Conservation (phyloP, 108 stramenopile genomes). For the Pseudonitzschia multiseries region DNA sequence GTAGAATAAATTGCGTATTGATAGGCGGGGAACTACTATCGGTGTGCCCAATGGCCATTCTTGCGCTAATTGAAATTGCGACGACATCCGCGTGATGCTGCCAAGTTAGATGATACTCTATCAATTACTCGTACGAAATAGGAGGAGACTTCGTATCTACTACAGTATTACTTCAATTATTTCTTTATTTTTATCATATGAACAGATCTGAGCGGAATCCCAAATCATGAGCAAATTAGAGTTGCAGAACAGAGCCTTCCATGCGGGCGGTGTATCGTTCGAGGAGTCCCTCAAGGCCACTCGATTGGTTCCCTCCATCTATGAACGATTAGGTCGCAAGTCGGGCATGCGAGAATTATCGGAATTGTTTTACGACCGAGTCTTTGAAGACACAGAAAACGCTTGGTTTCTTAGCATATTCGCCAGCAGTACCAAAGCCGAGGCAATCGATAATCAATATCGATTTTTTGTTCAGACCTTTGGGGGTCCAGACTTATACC, state of each 20-base stretch:
- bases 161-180: too few species aligned
- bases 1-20: too few species aligned
- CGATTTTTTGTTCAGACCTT: slow-evolving; percentile 78
- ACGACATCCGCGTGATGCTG: too few species aligned
- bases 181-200: too few species aligned
- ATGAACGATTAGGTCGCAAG: slow-evolving; percentile 54
- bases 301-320: slow-evolving; percentile 50
- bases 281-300: slow-evolving; percentile 40
- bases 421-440: slow-evolving; percentile 63
- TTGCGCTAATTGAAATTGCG: too few species aligned
- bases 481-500: slow-evolving; percentile 76
- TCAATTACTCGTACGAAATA: too few species aligned
- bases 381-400: slow-evolving; percentile 56
- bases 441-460: slow-evolving; percentile 83
- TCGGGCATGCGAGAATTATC: slow-evolving; percentile 55
- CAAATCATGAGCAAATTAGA: slow-evolving; percentile 47
- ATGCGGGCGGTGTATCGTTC: slow-evolving; percentile 41
- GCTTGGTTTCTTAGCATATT: slow-evolving; percentile 81
- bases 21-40: too few species aligned
- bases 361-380: slow-evolving; percentile 64
- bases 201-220: too few species aligned
- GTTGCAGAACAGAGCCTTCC: slow-evolving; percentile 37
- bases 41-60: too few species aligned
- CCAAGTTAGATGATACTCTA: too few species aligned
- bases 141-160: too few species aligned